Evolutionary conservation across 192 early-diverging fungal species (phyloP).

Genomic region (Podila horticola): DNA sequence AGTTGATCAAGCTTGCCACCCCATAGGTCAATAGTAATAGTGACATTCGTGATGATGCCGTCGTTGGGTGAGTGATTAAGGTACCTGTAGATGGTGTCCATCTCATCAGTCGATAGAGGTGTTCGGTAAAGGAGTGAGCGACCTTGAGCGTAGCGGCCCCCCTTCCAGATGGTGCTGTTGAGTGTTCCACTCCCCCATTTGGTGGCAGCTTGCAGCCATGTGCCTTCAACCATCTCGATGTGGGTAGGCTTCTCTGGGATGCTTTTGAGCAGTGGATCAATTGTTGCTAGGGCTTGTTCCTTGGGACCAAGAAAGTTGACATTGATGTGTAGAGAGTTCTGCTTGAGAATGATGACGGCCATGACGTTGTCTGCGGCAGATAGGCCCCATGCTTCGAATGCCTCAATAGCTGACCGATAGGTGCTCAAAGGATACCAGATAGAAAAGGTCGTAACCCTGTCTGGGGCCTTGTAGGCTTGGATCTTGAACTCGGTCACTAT

Average conservation of each 20-base stretch:
- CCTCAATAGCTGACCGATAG: not conserved
- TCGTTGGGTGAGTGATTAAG: not conserved
- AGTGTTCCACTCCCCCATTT: not conserved
- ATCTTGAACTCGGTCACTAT: conserved; percentile 49
- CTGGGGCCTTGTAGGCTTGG: conserved; percentile 19
- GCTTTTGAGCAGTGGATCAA: no score
- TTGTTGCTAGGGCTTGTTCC: no score
- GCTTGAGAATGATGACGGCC: not conserved
- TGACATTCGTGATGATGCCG: not conserved
- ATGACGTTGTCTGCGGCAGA: not conserved
- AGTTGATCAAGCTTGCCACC: conserved; percentile 8
- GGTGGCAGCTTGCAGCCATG: conserved; percentile 2
- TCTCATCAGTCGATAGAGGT: not conserved
- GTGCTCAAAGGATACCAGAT: not conserved
- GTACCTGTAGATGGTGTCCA: conserved; percentile 7
- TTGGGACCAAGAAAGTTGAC: conserved; percentile 1
- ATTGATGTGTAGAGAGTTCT: not conserved
- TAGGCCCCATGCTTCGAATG: not conserved
- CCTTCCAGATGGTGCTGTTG: not conserved
- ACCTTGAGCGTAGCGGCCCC: not conserved
- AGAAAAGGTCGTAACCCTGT: not conserved
- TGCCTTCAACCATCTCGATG: no score
- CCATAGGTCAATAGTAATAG: conserved; percentile 24
- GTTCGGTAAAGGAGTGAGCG: conserved; percentile 11
- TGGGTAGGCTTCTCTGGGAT: no score